These are phyloP conservation scores for Dipteronia sinensis DNA, from an alignment of 345 rosid genomes.

Conservation along the genomic window DNA sequence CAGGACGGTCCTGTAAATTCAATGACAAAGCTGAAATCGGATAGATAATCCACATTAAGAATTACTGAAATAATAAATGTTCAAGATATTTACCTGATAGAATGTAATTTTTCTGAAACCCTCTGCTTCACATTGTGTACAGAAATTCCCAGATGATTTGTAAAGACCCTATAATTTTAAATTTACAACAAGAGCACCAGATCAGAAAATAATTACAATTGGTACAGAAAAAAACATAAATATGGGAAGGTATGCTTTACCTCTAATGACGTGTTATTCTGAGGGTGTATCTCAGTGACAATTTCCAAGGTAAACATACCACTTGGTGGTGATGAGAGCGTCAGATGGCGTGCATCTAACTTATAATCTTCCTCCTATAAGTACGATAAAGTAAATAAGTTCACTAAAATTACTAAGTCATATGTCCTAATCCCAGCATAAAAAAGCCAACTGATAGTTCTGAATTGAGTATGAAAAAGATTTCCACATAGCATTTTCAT, in stretches of 20 bases:
- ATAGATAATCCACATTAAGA: slow-evolving; percentile 11
- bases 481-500: not conserved
- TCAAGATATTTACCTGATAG: slow-evolving; percentile 64
- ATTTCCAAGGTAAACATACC: slow-evolving; percentile 73
- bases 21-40: slow-evolving; percentile 21
- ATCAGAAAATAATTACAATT: not conserved
- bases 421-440: not conserved
- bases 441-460: not conserved
- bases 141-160: slow-evolving; percentile 90
- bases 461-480: not conserved
- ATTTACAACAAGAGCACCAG: not conserved
- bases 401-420: not conserved
- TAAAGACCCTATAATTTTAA: slow-evolving; percentile 70
- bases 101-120: slow-evolving; percentile 93
- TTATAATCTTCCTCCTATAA: slow-evolving; percentile 65
- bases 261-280: slow-evolving; percentile 91
- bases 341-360: slow-evolving; percentile 69
- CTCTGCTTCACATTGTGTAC: slow-evolving; percentile 99
- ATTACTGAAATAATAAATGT: slow-evolving; percentile 13
- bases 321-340: slow-evolving; percentile 63
- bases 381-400: slow-evolving; percentile 1
- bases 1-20: slow-evolving; percentile 82
- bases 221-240: not conserved
- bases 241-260: slow-evolving; percentile 34
- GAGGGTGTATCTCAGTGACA: slow-evolving; percentile 80